phyloP scores from a whole-genome alignment of 768 basidiomycete species.

The Pulveroboletus sp. region DNA sequence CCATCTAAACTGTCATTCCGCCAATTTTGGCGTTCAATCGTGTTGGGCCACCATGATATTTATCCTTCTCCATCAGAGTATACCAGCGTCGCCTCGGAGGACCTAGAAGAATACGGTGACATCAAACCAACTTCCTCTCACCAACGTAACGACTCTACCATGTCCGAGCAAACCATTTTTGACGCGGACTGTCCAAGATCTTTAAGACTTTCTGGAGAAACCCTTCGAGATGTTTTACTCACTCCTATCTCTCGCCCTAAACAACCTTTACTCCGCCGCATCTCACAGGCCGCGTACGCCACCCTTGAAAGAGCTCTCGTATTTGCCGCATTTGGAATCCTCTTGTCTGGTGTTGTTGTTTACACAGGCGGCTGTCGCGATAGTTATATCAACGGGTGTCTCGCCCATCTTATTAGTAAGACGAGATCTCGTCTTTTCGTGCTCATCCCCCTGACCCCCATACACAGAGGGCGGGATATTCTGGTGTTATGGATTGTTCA shows the following conservation, averaged over 20 bases:
- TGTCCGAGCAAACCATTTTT: conserved; percentile 55
- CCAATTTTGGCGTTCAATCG: conserved; percentile 54
- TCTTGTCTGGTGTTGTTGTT: conserved; percentile 68
- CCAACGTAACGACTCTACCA: conserved; percentile 40
- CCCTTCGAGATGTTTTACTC: conserved; percentile 44
- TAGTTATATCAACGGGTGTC: conserved; percentile 74
- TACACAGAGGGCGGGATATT: conserved; percentile 83
- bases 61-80: conserved; percentile 44
- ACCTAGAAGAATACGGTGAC: conserved; percentile 55
- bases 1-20: conserved; percentile 45
- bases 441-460: neutral
- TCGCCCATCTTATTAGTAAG: conserved; percentile 91
- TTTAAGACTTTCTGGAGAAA: conserved; percentile 55
- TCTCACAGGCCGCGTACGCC: conserved; percentile 50
- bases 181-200: conserved; percentile 39
- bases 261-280: conserved; percentile 33
- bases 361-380: conserved; percentile 88
- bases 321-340: conserved; percentile 64
- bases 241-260: conserved; percentile 8
- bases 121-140: conserved; percentile 31
- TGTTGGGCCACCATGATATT: conserved; percentile 47
- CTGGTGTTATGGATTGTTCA: conserved; percentile 84
- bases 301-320: conserved; percentile 63
- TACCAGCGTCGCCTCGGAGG: conserved; percentile 52
- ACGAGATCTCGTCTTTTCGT: neutral